A percentile compares a stretch with the other conserved stretches of the same genome.
phyloP scores from a whole-genome alignment of 495 filamentous ascomycete species.

The Aspergillus sclerotiicarbonarius region DNA sequence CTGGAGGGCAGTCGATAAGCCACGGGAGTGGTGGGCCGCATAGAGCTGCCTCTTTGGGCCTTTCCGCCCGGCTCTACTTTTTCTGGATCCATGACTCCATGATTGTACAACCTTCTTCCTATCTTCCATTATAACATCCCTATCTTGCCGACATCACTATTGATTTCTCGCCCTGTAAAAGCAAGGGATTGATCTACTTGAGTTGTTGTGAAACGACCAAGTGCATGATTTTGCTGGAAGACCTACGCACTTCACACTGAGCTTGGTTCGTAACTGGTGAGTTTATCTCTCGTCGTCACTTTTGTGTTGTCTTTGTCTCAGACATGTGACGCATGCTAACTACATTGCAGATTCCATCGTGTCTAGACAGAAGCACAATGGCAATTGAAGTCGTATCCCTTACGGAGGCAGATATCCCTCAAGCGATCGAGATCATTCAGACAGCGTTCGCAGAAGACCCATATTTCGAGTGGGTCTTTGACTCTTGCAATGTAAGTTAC shows the following conservation, averaged over 20 bases:
- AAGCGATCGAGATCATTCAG: slow-evolving; percentile 55
- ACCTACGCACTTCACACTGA: too few species aligned
- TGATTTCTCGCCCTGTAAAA: neutral
- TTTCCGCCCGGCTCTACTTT: neutral
- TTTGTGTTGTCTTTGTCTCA: too few species aligned
- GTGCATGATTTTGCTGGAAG: too few species aligned
- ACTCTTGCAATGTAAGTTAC: slow-evolving; percentile 46
- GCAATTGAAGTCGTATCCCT: slow-evolving; percentile 54
- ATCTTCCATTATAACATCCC: neutral
- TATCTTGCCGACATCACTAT: neutral
- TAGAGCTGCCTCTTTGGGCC: slow-evolving; percentile 17
- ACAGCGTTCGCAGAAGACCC: slow-evolving; percentile 65
- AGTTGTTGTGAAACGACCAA: neutral
- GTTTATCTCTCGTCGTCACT: too few species aligned
- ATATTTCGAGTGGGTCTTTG: slow-evolving; percentile 62
- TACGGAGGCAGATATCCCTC: slow-evolving; percentile 57
- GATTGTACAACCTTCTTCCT: neutral
- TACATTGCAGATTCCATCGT: too few species aligned
- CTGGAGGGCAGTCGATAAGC: too few species aligned
- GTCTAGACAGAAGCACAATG: too few species aligned
- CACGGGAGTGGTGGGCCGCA: slow-evolving; percentile 11
- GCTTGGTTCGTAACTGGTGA: too few species aligned
- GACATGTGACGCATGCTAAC: neutral
- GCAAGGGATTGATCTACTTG: neutral
- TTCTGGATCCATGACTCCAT: neutral